A percentile compares a stretch with the other conserved stretches of the same genome.
Conservation (phyloP, 2,329 filamentous ascomycete genomes). For the Didymella pomorum region DNA sequence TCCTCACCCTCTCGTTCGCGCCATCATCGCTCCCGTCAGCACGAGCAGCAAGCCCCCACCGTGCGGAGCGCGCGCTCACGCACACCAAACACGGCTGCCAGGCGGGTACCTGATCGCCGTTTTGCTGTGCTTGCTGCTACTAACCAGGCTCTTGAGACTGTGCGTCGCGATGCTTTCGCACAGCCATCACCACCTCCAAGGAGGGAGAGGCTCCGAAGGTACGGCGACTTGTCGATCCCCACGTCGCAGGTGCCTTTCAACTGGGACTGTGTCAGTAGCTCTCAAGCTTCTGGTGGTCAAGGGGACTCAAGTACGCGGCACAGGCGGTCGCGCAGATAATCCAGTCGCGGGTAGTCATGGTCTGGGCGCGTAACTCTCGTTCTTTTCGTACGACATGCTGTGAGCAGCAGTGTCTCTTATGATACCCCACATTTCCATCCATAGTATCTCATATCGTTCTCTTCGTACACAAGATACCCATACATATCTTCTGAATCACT, state of each 20-base stretch:
- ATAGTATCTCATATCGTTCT: too few species aligned
- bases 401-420: neutral
- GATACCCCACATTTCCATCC: neutral
- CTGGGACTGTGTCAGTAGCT: constrained; percentile 50
- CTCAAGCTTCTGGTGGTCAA: constrained; percentile 40
- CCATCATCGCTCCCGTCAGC: constrained; percentile 41
- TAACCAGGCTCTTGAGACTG: constrained; percentile 47
- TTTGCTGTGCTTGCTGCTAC: constrained; percentile 51
- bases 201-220: constrained; percentile 42
- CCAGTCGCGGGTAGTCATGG: neutral
- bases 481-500: neutral
- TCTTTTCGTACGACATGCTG: neutral
- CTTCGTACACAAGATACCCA: constrained; percentile 9
- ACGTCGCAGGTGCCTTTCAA: constrained; percentile 46
- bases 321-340: constrained; percentile 40
- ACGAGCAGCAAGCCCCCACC: constrained; percentile 33
- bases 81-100: constrained; percentile 46
- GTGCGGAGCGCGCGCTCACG: constrained; percentile 40
- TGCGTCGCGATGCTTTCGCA: constrained; percentile 48
- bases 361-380: neutral
- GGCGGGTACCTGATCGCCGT: constrained; percentile 47
- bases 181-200: constrained; percentile 46
- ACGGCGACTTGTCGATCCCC: constrained; percentile 43
- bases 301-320: constrained; percentile 36
- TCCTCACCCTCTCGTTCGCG: constrained; percentile 36